These are phyloP conservation scores for Rhodomyrtus tomentosa DNA, from an alignment of 345 rosid genomes.

Conservation along the genomic window DNA sequence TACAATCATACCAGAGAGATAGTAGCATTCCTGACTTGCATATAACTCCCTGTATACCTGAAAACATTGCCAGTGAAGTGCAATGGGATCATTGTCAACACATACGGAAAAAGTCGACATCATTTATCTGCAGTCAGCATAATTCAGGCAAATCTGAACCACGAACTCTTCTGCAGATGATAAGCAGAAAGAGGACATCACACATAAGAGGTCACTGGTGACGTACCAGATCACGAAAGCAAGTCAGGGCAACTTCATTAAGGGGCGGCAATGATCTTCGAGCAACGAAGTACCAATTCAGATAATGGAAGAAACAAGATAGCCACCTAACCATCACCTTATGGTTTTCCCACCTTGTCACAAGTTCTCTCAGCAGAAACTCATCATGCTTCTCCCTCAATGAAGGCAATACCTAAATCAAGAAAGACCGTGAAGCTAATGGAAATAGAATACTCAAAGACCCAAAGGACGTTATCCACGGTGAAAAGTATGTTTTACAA, in stretches of 20 bases:
- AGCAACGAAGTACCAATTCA: slow-evolving; percentile 40
- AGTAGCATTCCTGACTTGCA: slow-evolving; percentile 25
- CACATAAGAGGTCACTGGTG: not conserved
- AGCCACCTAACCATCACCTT: slow-evolving; percentile 46
- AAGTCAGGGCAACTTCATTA: slow-evolving; percentile 38
- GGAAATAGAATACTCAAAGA: not conserved
- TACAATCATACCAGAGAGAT: slow-evolving; percentile 5
- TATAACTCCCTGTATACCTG: slow-evolving; percentile 22
- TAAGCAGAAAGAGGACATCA: not conserved
- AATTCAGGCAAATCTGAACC: not conserved
- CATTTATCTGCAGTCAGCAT: not conserved
- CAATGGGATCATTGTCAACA: too few relatives aligned
- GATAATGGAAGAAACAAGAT: slow-evolving; percentile 33
- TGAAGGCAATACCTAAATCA: slow-evolving; percentile 32
- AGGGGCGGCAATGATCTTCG: slow-evolving; percentile 33
- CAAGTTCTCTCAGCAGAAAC: slow-evolving; percentile 46
- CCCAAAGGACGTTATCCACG: not conserved
- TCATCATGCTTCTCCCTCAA: slow-evolving; percentile 50
- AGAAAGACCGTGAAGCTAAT: not conserved
- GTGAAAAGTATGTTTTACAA: not conserved
- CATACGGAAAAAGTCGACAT: too few relatives aligned
- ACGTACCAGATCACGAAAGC: slow-evolving; percentile 48
- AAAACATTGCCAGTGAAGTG: too few relatives aligned
- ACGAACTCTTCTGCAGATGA: not conserved
- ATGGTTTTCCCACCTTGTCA: slow-evolving; percentile 45